These are phyloP conservation scores for Leccinum laetum DNA, from an alignment of 1,284 basidiomycete species.

Conservation along the genomic window DNA sequence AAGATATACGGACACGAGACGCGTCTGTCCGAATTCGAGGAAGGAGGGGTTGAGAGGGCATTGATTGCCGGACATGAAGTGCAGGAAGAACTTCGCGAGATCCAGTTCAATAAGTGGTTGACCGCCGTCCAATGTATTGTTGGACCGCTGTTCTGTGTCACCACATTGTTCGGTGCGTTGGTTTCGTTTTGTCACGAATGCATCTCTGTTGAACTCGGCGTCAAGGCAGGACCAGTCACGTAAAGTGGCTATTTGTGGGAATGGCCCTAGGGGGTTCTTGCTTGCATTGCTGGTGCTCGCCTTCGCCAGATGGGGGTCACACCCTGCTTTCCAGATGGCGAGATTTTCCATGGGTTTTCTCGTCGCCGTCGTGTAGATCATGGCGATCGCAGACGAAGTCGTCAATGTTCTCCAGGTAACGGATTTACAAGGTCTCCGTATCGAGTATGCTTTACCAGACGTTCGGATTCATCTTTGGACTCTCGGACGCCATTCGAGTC, in stretches of 20 bases:
- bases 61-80: conserved; percentile 67
- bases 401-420: conserved; percentile 81
- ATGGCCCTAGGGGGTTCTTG: conserved; percentile 56
- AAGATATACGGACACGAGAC: conserved; percentile 33
- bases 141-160: conserved; percentile 78
- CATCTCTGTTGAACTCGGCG: conserved; percentile 6
- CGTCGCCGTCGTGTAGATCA: conserved; percentile 92
- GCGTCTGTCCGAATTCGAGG: conserved; percentile 64
- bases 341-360: conserved; percentile 89
- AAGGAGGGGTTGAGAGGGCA: conserved; percentile 57
- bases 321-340: conserved; percentile 62
- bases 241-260: conserved; percentile 57
- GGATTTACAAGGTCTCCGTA: conserved; percentile 12
- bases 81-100: conserved; percentile 60
- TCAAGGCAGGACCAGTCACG: conserved; percentile 56
- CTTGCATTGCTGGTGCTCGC: conserved; percentile 56
- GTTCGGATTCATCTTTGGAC: conserved; percentile 90
- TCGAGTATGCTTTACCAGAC: conserved; percentile 50
- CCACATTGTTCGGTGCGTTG: conserved; percentile 71
- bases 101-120: conserved; percentile 80
- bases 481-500: conserved; percentile 85
- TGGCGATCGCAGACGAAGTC: conserved; percentile 94
- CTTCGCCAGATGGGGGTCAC: conserved; percentile 61
- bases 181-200: conserved; percentile 1
- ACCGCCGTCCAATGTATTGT: conserved; percentile 79